These are phyloP conservation scores for Pseudogymnoascus verrucosus DNA, from an alignment of 2,329 filamentous ascomycete species.

Conservation along the genomic window DNA sequence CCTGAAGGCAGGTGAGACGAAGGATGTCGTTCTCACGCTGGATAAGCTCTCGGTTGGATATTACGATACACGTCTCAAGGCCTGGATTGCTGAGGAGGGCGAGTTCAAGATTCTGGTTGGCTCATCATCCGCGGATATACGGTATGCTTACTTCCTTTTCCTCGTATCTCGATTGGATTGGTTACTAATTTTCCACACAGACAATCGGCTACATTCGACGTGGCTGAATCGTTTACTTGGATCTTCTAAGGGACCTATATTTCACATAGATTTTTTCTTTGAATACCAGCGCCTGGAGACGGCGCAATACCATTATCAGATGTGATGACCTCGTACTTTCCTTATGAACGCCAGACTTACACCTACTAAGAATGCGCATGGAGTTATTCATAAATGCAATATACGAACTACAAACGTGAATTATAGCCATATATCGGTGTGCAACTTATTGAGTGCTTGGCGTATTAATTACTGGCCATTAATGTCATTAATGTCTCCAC, in stretches of 20 bases:
- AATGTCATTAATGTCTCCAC: not conserved
- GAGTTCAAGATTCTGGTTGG: conserved; percentile 53
- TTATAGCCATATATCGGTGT: not conserved
- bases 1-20: conserved; percentile 44
- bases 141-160: conserved; percentile 36
- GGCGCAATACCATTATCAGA: conserved; percentile 4
- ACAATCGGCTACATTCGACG: conserved; percentile 44
- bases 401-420: not conserved
- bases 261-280: conserved; percentile 1
- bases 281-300: conserved; percentile 1
- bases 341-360: conserved; percentile 2
- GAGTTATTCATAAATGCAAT: not conserved
- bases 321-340: not conserved
- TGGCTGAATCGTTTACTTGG: conserved; percentile 59
- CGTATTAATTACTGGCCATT: not conserved
- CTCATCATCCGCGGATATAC: conserved; percentile 54
- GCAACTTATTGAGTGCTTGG: not conserved
- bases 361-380: not conserved
- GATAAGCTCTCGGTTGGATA: conserved; percentile 47
- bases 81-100: conserved; percentile 61
- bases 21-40: conserved; percentile 33
- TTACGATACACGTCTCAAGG: conserved; percentile 50
- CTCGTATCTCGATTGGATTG: conserved; percentile 6
- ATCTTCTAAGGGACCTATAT: conserved; percentile 37
- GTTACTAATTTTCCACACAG: conserved; percentile 29